A percentile compares a stretch with the other conserved stretches of the same genome.
phyloP scores from a whole-genome alignment of 2,329 filamentous ascomycete genomes.

The Tolypocladium paradoxum region DNA sequence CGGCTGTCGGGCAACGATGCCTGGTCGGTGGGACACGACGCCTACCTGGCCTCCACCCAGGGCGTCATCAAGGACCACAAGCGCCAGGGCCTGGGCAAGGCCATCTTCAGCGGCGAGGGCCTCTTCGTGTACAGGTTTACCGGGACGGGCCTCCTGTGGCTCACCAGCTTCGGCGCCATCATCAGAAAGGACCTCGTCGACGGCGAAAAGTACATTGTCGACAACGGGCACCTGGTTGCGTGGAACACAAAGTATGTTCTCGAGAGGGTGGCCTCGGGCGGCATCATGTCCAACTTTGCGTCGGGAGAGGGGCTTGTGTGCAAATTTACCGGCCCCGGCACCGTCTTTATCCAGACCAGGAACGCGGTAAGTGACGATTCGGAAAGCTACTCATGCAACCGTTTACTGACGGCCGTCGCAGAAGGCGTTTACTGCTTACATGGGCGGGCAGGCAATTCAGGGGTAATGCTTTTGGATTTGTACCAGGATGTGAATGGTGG shows the following conservation, averaged over 20 bases:
- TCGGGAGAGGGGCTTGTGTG: slow-evolving; percentile 85
- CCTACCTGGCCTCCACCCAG: slow-evolving; percentile 75
- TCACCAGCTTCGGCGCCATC: slow-evolving; percentile 89
- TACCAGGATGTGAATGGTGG: not conserved
- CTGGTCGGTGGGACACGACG: slow-evolving; percentile 82
- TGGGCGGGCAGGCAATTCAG: slow-evolving; percentile 34
- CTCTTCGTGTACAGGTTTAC: slow-evolving; percentile 81
- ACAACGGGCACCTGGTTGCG: slow-evolving; percentile 87
- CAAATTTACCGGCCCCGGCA: slow-evolving; percentile 86
- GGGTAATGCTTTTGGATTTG: slow-evolving; percentile 5
- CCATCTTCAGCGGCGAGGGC: slow-evolving; percentile 88
- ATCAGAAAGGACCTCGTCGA: slow-evolving; percentile 72
- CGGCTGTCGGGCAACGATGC: slow-evolving; percentile 59
- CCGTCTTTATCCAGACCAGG: slow-evolving; percentile 84
- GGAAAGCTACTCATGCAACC: not conserved
- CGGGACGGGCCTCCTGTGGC: slow-evolving; percentile 74
- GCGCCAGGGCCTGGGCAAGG: slow-evolving; percentile 75
- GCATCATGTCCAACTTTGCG: slow-evolving; percentile 77
- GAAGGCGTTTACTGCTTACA: slow-evolving; percentile 42
- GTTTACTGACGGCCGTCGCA: slow-evolving; percentile 10
- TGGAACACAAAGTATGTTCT: slow-evolving; percentile 96
- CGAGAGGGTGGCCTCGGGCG: slow-evolving; percentile 81
- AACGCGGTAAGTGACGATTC: slow-evolving; percentile 50
- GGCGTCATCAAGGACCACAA: slow-evolving; percentile 85
- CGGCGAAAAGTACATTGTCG: slow-evolving; percentile 81